Evolutionary conservation across 1,284 basidiomycete species (phyloP).

Genomic region (Spongiforma sp.): DNA sequence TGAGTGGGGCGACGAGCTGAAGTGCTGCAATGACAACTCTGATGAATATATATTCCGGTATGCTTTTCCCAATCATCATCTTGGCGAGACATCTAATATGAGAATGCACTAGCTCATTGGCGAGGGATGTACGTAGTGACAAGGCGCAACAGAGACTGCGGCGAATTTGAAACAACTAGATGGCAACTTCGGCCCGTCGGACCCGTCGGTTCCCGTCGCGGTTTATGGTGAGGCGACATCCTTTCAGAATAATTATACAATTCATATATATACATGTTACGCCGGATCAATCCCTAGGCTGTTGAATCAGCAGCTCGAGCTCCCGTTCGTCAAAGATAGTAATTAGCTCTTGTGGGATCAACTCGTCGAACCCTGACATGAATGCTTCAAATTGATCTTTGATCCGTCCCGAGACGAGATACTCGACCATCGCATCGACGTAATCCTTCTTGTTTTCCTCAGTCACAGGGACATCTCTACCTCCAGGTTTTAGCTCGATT

Average conservation of each 20-base stretch:
- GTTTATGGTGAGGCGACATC: too few relatives aligned
- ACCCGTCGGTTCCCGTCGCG: too few relatives aligned
- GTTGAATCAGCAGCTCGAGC: conserved; percentile 88
- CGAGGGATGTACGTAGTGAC: too few relatives aligned
- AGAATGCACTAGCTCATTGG: too few relatives aligned
- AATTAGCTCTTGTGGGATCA: conserved; percentile 93
- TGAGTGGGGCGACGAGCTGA: conserved; percentile 54
- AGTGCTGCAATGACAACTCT: conserved; percentile 50
- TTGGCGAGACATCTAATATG: too few relatives aligned
- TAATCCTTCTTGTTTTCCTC: conserved; percentile 98
- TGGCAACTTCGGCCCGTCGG: too few relatives aligned
- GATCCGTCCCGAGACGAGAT: conserved; percentile 90
- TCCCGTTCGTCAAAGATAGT: conserved; percentile 97
- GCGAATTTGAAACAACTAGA: too few relatives aligned
- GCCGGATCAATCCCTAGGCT: too few relatives aligned
- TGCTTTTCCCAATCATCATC: conserved; percentile 50
- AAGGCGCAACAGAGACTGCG: too few relatives aligned
- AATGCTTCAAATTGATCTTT: conserved; percentile 97
- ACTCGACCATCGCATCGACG: conserved; percentile 88
- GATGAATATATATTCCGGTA: conserved; percentile 61
- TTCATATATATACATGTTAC: too few relatives aligned
- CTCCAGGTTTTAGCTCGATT: conserved; percentile 86
- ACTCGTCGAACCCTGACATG: conserved; percentile 93
- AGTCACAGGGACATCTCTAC: conserved; percentile 82
- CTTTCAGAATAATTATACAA: too few relatives aligned